Evolutionary conservation across 176 grass and related monocot genomes (phyloP), one percentile per base, ranked within the genome.

Genomic region (Elymus sibiricus): DNA sequence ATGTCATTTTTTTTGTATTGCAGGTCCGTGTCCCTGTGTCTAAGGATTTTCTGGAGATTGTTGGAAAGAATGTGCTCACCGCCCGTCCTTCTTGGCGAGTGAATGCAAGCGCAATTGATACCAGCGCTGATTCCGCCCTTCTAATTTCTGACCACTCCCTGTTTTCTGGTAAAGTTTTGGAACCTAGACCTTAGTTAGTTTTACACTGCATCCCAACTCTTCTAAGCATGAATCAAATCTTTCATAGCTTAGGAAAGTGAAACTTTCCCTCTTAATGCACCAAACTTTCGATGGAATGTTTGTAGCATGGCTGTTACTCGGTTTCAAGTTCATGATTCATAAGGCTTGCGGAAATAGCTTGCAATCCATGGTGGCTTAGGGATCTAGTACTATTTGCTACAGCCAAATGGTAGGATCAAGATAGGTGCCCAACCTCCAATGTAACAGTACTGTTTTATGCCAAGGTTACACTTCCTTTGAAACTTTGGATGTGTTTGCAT

Each of bases 101-200:
- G 82, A 83, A 91, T 86, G 88, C 86, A 65, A 89, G 92, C n/a
- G 51, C 84, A 90, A 91, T 95, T 68, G 92, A 98, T 80, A 80
- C 51, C 16, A 64, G 56, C 3, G 78, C 85, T 62, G 86, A 86
- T 78, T 92, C 90, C 32, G 92, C 88, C 71, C 88, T 98, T 91
- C 90, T 98, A 79, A 87, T 98, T 77, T 84, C 92, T 76, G 97
- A 98, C 65, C 94, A 95, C 87, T 94, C 97, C 43, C 53, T 92
- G 76, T 94, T 98, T 86, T 74, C 84, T 70, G 79, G 96, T 94
- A 94, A 86, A 35, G 12, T 78, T 40, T 81, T 82, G 70, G 53
- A 43, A 44, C 79, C 14, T 51, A 7, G 35, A 59, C 19, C 79
- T 21, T 84, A 77, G 38, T 21, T 84, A 77, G 38, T 67, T 66